Percentiles rank a stretch among this genome's conserved stretches.
These are phyloP conservation scores for Starmerella lactis-condensi DNA, from an alignment of 805 yeast species.

Conservation along the genomic window DNA sequence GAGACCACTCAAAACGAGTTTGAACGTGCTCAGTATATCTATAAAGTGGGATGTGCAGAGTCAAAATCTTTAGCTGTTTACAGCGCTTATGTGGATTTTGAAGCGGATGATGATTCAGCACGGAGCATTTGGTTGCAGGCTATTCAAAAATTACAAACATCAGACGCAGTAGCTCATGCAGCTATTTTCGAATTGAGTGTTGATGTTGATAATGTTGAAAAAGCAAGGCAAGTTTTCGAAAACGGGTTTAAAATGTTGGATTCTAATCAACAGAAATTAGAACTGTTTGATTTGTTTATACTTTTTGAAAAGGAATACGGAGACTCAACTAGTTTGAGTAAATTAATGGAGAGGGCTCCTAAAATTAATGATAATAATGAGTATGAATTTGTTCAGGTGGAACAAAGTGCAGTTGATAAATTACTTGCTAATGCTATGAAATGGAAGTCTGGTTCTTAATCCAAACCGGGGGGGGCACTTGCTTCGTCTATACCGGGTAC, in stretches of 20 bases:
- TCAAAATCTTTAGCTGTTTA: no score
- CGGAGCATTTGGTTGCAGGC: conserved; percentile 30
- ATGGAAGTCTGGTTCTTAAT: conserved; percentile 24
- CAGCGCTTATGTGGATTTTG: conserved; percentile 36
- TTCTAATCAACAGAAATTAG: conserved; percentile 29
- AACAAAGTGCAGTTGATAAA: conserved; percentile 15
- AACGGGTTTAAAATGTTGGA: conserved; percentile 33
- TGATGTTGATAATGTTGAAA: conserved; percentile 31
- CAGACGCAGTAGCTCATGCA: conserved; percentile 39
- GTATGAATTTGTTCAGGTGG: conserved; percentile 46
- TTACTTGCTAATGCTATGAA: conserved; percentile 32
- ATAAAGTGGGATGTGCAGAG: no score
- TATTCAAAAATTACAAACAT: conserved; percentile 20
- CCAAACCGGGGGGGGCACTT: background rate
- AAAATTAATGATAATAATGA: conserved; percentile 36
- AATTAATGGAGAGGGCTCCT: conserved; percentile 36
- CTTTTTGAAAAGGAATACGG: conserved; percentile 55
- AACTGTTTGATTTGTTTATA: conserved; percentile 41
- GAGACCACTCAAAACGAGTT: conserved; percentile 52
- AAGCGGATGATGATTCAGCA: conserved; percentile 45
- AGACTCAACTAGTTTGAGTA: conserved; percentile 21
- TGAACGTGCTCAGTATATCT: conserved; percentile 49
- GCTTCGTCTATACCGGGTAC: background rate
- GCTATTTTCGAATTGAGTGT: conserved; percentile 56
- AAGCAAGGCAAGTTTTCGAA: conserved; percentile 39